A percentile compares a stretch with the other conserved stretches of the same genome.
These are phyloP conservation scores for Benincasa hispida DNA, from an alignment of 306 rosid genomes.

Conservation along the genomic window DNA sequence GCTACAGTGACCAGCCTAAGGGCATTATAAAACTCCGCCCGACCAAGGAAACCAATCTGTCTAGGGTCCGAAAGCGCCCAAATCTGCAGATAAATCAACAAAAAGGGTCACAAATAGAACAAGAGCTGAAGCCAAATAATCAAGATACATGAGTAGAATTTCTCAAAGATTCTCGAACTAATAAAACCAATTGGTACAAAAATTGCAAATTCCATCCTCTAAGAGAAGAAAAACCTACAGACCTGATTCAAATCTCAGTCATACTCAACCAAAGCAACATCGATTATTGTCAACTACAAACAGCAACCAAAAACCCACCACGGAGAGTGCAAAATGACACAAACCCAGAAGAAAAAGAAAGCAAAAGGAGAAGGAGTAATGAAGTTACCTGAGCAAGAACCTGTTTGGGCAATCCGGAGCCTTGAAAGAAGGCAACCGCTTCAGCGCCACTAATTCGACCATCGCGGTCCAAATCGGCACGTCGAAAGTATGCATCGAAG, in stretches of 20 bases:
- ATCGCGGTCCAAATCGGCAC: conserved; percentile 96
- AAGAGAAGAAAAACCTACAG: neutral
- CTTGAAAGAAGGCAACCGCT: conserved; percentile 92
- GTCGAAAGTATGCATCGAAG: conserved; percentile 86
- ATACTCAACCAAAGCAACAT: neutral
- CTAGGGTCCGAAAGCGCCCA: conserved; percentile 76
- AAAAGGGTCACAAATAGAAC: conserved; percentile 1
- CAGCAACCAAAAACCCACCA: neutral
- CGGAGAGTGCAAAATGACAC: neutral
- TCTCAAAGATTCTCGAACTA: neutral
- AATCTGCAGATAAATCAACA: conserved; percentile 42
- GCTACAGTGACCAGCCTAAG: conserved; percentile 98
- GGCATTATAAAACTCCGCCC: conserved; percentile 88
- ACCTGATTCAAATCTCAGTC: neutral
- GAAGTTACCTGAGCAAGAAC: conserved; percentile 78
- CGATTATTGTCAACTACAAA: neutral
- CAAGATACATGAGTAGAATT: neutral
- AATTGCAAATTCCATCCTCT: neutral
- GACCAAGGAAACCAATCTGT: conserved; percentile 72
- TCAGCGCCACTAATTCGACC: conserved; percentile 91
- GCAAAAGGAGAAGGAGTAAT: neutral
- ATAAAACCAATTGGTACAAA: neutral
- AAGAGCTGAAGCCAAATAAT: neutral
- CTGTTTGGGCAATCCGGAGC: conserved; percentile 68
- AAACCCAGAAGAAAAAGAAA: neutral